Evolutionary conservation across 2,329 filamentous ascomycete species (phyloP), one percentile per base, ranked within the genome.

Genomic region (Xylaria sp.): DNA sequence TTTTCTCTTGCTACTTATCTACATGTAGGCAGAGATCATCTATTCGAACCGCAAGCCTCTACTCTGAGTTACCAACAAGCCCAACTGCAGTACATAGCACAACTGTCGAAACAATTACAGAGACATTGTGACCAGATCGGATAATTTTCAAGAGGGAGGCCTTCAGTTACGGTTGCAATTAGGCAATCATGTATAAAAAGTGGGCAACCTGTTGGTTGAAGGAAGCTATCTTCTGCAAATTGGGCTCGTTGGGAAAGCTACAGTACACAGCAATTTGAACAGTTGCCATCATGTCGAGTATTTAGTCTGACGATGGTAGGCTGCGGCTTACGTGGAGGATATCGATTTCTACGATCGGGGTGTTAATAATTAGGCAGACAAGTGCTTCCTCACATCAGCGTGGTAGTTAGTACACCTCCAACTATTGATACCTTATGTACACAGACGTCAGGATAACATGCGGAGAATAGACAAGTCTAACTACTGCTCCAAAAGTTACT

Each of bases 341-440:
- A 53, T 31, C 15, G 26, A 51, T 31, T 51, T 28, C 48, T 38
- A 38, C 11, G 36, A 23, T 6, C 23, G 23, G 46, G 46, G 23
- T 23, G 17, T 13, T 13, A 51, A 51, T 51, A n/a, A 53, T 53
- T 53, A 53, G 49, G 49, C 49, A 53, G 49, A 33, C 15, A 53
- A 33, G 15, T 53, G 31, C 4, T 26, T 26, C 48, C 26, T 31
- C 48, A 51, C 26, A 51, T 31, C 26, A 26, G 46, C 46, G 20
- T 49, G 11, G 46, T 49, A 49, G 23, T 28, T 49, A 49, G 23
- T 28, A 15, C 46, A 28, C 46, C 23, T 49, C 15, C 13, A 17
- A 49, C 15, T 15, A 53, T 53, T 33, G n/a, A 28, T 15, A 51
- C 13, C 2, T 51, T 28, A 51, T 1, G 23, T 23, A 48, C 17